These are phyloP conservation scores for Parachlorella kessleri DNA, from an alignment of 139 green algal genomes.

Conservation along the genomic window DNA sequence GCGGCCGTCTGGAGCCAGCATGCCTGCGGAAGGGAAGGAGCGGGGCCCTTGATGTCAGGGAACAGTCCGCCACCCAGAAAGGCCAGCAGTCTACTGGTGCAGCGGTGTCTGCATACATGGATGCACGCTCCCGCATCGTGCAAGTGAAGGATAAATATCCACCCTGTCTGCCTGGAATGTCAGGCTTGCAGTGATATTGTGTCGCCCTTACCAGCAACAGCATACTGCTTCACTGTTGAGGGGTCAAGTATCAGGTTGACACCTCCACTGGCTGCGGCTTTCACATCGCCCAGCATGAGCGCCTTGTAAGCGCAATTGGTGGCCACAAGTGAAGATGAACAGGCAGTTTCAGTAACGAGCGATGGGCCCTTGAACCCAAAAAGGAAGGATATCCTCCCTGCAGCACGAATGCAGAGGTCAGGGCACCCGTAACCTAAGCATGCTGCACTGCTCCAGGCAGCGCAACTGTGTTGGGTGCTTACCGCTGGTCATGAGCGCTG, in stretches of 20 bases:
- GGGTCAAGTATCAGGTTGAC: conserved; percentile 42
- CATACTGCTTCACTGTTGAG: conserved; percentile 33
- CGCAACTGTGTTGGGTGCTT: no score
- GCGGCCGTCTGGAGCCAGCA: conserved; percentile 41
- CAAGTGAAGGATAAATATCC: no score
- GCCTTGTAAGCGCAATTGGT: conserved; percentile 44
- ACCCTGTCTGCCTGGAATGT: no score
- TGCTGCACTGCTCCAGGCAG: no score
- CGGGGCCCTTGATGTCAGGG: no score
- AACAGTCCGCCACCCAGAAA: no score
- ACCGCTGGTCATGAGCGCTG: no score
- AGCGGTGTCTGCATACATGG: no score
- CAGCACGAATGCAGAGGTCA: conserved; percentile 58
- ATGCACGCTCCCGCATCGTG: no score
- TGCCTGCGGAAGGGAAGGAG: conserved; percentile 35
- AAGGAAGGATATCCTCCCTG: conserved; percentile 71
- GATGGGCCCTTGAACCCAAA: conserved; percentile 75
- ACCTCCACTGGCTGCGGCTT: conserved; percentile 15
- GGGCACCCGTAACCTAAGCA: no score
- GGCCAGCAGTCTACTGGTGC: no score
- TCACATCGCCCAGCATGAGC: not conserved
- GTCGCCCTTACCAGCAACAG: conserved; percentile 7
- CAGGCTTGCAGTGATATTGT: not conserved
- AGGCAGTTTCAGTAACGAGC: conserved; percentile 82
- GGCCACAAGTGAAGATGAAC: conserved; percentile 78